These are phyloP conservation scores for Aureobasidium uvarum DNA, from an alignment of 2,329 filamentous ascomycete species.

Conservation along the genomic window DNA sequence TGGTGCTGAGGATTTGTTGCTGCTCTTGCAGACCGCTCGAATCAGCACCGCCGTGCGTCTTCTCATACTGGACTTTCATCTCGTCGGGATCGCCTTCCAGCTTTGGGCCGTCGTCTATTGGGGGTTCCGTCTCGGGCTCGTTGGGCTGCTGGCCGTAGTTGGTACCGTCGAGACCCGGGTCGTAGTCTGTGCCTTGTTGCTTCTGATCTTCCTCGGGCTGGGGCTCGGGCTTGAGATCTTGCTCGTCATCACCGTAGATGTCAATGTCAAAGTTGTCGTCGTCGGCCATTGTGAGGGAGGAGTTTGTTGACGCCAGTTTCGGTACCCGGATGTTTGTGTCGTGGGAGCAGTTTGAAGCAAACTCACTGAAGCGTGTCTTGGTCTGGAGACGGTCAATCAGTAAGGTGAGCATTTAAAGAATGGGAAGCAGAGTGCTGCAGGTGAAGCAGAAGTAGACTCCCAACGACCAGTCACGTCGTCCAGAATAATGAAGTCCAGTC, in stretches of 20 bases:
- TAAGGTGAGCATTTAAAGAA: background rate
- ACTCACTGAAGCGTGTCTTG: background rate
- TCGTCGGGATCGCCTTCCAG: slow-evolving; percentile 25
- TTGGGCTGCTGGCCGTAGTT: slow-evolving; percentile 31
- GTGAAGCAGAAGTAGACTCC: background rate
- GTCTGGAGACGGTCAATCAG: slow-evolving; percentile 13
- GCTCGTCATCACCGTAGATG: slow-evolving; percentile 62
- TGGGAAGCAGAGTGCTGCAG: background rate
- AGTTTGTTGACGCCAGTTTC: background rate
- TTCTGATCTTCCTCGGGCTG: slow-evolving; percentile 30
- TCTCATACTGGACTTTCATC: slow-evolving; percentile 25
- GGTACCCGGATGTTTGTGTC: background rate
- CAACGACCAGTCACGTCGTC: slow-evolving; percentile 20
- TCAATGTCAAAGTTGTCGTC: slow-evolving; percentile 71
- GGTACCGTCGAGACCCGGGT: slow-evolving; percentile 36
- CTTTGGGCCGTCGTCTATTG: slow-evolving; percentile 4
- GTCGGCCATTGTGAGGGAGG: slow-evolving; percentile 46
- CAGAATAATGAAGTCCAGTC: background rate
- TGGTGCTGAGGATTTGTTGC: slow-evolving; percentile 40
- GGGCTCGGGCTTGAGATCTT: slow-evolving; percentile 30
- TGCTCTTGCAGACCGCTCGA: slow-evolving; percentile 26
- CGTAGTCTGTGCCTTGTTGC: slow-evolving; percentile 35
- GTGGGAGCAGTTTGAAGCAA: background rate
- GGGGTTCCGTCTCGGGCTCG: slow-evolving; percentile 31
- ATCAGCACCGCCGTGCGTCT: slow-evolving; percentile 7